These are phyloP conservation scores for Leucocoprinus sp. DNA, from an alignment of 768 basidiomycete species.

Conservation along the genomic window DNA sequence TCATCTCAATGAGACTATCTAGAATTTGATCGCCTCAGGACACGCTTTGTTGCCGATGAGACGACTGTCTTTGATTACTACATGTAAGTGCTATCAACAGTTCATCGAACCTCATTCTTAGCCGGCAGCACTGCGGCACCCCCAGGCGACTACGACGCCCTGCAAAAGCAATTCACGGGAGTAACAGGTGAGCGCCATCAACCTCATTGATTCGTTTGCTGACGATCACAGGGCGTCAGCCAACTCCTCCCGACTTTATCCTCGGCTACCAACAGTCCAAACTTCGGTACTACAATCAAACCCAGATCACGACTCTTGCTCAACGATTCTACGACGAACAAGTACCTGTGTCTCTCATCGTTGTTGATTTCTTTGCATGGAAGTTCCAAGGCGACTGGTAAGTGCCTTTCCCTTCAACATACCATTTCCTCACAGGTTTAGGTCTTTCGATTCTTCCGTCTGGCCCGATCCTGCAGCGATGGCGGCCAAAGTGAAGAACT, in stretches of 20 bases:
- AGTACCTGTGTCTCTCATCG: conserved; percentile 28
- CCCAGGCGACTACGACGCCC: conserved; percentile 28
- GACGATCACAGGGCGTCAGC: conserved; percentile 22
- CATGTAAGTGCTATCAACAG: conserved; percentile 16
- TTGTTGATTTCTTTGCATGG: conserved; percentile 30
- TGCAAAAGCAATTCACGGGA: conserved; percentile 27
- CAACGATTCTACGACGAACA: conserved; percentile 28
- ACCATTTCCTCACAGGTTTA: conserved; percentile 1
- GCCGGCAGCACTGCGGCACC: conserved; percentile 23
- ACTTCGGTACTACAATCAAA: conserved; percentile 29
- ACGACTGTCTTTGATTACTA: conserved; percentile 29
- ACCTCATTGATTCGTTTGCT: neutral
- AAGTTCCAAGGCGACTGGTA: conserved; percentile 31
- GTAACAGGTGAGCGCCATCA: conserved; percentile 22
- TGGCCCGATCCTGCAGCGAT: conserved; percentile 27
- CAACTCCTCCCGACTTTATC: conserved; percentile 28
- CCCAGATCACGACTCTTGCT: conserved; percentile 26
- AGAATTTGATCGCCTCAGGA: conserved; percentile 25
- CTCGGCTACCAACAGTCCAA: conserved; percentile 30
- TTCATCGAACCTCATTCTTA: neutral
- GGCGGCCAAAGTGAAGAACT: conserved; percentile 25
- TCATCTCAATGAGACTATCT: conserved; percentile 2
- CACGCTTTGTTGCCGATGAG: conserved; percentile 24
- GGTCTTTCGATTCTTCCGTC: conserved; percentile 27
- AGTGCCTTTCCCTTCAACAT: neutral